Evolutionary conservation across 148 eudicot species (phyloP).

Genomic region (Chenopodium album): DNA sequence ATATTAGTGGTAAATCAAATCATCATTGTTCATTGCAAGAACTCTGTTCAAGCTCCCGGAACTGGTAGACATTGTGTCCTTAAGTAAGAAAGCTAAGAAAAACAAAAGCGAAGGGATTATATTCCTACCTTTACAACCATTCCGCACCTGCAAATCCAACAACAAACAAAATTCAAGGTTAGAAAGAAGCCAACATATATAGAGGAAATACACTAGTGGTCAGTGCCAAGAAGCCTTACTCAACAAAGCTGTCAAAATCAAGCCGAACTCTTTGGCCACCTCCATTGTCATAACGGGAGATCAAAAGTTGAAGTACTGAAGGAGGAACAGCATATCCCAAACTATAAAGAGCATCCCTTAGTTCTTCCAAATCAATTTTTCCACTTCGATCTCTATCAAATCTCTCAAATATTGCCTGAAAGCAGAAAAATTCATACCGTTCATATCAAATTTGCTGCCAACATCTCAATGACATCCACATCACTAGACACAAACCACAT

Average conservation of each 20-base stretch:
- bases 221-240: constrained; percentile 47
- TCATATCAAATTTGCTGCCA: background rate
- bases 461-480: constrained; percentile 4
- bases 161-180: constrained; percentile 24
- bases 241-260: constrained; percentile 64
- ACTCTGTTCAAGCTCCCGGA: background rate
- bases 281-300: constrained; percentile 54
- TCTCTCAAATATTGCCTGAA: constrained; percentile 67
- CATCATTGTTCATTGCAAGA: background rate
- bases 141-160: constrained; percentile 54
- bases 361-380: constrained; percentile 55
- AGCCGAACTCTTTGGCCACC: constrained; percentile 52
- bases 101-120: constrained; percentile 5
- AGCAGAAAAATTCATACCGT: background rate
- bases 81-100: background rate
- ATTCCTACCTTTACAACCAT: constrained; percentile 67
- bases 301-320: constrained; percentile 64
- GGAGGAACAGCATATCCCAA: constrained; percentile 70
- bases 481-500: background rate
- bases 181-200: background rate
- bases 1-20: background rate
- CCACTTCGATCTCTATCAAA: constrained; percentile 78
- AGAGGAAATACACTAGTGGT: background rate
- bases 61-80: background rate
- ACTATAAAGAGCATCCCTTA: constrained; percentile 66